Evolutionary conservation across 164 flowering plant genomes (phyloP).

Genomic region (Magnolia sinica): DNA sequence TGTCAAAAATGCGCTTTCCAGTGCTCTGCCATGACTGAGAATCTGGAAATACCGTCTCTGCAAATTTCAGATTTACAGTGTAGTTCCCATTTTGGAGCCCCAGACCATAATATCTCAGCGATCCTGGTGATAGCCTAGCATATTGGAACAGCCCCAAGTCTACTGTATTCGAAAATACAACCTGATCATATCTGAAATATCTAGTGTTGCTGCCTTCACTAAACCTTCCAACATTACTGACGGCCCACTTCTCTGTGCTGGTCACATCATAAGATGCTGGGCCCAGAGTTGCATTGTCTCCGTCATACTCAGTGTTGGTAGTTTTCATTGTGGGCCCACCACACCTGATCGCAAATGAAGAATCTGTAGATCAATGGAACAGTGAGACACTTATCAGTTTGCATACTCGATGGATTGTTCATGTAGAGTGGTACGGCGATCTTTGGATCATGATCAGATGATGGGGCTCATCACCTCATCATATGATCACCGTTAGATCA

Average conservation of each 20-base stretch:
- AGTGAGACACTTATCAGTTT: neutral
- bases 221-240: conserved; percentile 66
- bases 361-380: conserved; percentile 43
- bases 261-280: conserved; percentile 63
- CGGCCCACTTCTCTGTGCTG: conserved; percentile 58
- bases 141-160: conserved; percentile 71
- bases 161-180: conserved; percentile 54
- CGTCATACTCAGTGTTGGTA: conserved; percentile 34
- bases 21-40: conserved; percentile 52
- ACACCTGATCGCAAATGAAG: conserved; percentile 62
- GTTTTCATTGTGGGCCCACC: conserved; percentile 66
- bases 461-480: no score
- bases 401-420: no score
- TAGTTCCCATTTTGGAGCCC: conserved; percentile 88
- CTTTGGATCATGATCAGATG: no score
- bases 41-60: conserved; percentile 39
- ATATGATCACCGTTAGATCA: no score
- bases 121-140: conserved; percentile 68
- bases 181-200: conserved; percentile 23
- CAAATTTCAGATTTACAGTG: conserved; percentile 62
- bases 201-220: conserved; percentile 27
- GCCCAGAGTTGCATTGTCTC: conserved; percentile 55
- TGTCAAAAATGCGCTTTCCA: conserved; percentile 77
- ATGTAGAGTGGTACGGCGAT: neutral
- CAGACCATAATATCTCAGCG: conserved; percentile 78